These are phyloP conservation scores for Trichoderma atroviride DNA, from an alignment of 2,329 filamentous ascomycete species.

Conservation along the genomic window DNA sequence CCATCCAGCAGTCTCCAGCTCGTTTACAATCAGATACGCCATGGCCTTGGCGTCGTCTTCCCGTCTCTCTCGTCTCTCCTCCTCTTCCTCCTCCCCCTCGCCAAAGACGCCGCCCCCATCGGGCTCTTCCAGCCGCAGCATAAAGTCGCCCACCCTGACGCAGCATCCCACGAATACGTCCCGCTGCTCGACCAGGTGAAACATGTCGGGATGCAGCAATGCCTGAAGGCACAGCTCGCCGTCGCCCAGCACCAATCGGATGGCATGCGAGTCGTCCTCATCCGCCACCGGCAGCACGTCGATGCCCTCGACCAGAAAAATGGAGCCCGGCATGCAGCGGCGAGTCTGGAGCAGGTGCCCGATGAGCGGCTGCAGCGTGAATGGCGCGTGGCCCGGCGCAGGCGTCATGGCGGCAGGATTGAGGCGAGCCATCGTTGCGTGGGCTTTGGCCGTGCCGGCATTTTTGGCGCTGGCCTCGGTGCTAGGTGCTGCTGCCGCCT, in stretches of 20 bases:
- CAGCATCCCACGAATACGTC: conserved; percentile 53
- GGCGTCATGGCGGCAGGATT: conserved; percentile 36
- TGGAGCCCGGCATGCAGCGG: conserved; percentile 50
- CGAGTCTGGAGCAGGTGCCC: conserved; percentile 52
- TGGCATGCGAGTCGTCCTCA: conserved; percentile 45
- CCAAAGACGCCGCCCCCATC: neutral
- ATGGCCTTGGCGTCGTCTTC: conserved; percentile 34
- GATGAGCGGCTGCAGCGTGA: conserved; percentile 46
- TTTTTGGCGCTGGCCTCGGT: neutral
- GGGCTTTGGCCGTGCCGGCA: neutral
- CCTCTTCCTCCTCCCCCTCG: neutral
- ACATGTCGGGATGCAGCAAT: conserved; percentile 49
- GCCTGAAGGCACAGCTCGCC: conserved; percentile 59
- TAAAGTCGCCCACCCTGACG: conserved; percentile 49
- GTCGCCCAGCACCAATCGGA: conserved; percentile 56
- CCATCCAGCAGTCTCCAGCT: conserved; percentile 52
- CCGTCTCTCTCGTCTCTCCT: neutral
- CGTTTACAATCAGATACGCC: conserved; percentile 51
- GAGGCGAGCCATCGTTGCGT: conserved; percentile 33
- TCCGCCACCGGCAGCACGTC: conserved; percentile 40
- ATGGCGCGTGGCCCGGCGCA: conserved; percentile 32
- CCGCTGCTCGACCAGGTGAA: conserved; percentile 50
- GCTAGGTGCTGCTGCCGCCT: neutral
- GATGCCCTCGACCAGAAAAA: conserved; percentile 55
- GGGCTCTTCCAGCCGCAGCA: conserved; percentile 33